Evolutionary conservation across 1,139 yeast genomes (phyloP).

Genomic region (Komagataea norvegica): DNA sequence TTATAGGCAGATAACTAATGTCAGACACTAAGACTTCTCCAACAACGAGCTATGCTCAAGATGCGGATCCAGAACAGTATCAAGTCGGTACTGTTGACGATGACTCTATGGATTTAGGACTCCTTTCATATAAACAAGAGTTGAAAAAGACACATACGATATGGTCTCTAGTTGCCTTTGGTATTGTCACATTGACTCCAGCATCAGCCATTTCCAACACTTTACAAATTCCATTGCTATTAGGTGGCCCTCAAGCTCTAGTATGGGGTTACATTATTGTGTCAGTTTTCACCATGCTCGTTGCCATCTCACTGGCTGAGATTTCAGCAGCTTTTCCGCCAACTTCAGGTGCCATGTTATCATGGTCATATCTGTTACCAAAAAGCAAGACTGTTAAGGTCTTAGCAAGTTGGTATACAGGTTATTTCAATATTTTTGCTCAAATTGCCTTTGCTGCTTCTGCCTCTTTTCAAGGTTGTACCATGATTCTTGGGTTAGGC

Average conservation of each 20-base stretch:
- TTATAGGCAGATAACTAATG: neutral
- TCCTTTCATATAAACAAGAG: conserved; percentile 36
- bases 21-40: conserved; percentile 5
- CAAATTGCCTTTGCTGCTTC: conserved; percentile 25
- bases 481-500: conserved; percentile 20
- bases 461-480: conserved; percentile 25
- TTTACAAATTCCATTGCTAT: conserved; percentile 23
- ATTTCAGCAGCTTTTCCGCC: conserved; percentile 27
- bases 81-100: conserved; percentile 3
- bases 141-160: conserved; percentile 33
- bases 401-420: conserved; percentile 24
- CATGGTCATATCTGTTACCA: conserved; percentile 23
- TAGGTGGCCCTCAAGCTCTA: conserved; percentile 26
- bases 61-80: conserved; percentile 1
- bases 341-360: conserved; percentile 24
- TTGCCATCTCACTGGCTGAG: conserved; percentile 27
- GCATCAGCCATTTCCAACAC: conserved; percentile 36
- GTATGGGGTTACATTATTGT: conserved; percentile 29
- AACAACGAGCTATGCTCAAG: neutral
- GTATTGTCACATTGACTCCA: conserved; percentile 34
- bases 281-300: conserved; percentile 23
- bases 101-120: conserved; percentile 18
- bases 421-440: conserved; percentile 26
- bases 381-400: conserved; percentile 16
- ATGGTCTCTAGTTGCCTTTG: conserved; percentile 33